A percentile compares a stretch with the other conserved stretches of the same genome.
These are phyloP conservation scores for Puccinia hordei DNA, from an alignment of 1,284 basidiomycete genomes.

Conservation along the genomic window DNA sequence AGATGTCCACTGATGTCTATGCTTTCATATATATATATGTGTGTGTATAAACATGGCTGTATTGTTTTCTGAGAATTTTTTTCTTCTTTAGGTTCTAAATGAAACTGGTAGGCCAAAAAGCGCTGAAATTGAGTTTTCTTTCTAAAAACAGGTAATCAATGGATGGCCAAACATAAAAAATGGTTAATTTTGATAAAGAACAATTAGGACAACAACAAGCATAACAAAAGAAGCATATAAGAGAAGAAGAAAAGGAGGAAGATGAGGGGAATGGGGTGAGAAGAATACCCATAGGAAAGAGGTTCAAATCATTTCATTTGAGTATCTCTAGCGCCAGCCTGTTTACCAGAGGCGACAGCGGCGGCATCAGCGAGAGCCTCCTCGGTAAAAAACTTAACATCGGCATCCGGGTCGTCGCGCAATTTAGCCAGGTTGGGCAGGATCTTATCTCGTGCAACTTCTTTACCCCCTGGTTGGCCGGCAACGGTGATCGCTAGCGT, in stretches of 20 bases:
- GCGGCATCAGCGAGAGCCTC: conserved; percentile 59
- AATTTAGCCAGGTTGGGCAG: conserved; percentile 81
- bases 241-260: not conserved
- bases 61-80: too few species aligned
- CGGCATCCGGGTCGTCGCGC: conserved; percentile 87
- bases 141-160: not conserved
- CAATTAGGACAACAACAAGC: not conserved
- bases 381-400: conserved; percentile 75
- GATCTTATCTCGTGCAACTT: conserved; percentile 73
- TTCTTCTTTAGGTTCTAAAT: too few species aligned
- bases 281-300: not conserved
- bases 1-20: too few species aligned
- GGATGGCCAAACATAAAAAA: not conserved
- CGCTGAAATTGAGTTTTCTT: too few species aligned
- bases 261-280: not conserved
- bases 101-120: too few species aligned
- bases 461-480: conserved; percentile 70
- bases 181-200: not conserved
- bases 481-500: conserved; percentile 71
- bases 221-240: not conserved
- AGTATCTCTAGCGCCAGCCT: conserved; percentile 50
- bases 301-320: conserved; percentile 31
- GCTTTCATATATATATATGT: too few species aligned
- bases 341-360: conserved; percentile 46
- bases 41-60: too few species aligned